Percentiles rank a stretch among this genome's conserved stretches.
Evolutionary conservation across 164 flowering plant genomes (phyloP).

Genomic region (Warburgia ugandensis): DNA sequence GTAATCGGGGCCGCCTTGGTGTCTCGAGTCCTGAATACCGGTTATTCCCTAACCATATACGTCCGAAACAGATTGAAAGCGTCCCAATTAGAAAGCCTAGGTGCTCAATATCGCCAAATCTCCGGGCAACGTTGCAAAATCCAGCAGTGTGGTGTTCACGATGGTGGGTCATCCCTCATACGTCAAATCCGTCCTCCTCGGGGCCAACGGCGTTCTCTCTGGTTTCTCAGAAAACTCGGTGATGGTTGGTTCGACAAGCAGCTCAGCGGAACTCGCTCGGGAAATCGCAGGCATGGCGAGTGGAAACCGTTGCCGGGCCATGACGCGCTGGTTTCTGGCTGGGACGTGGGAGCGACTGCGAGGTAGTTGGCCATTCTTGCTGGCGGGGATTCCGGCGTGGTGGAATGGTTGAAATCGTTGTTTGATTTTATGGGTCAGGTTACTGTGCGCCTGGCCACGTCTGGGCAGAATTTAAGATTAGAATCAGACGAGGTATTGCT

Average conservation of each 20-base stretch:
- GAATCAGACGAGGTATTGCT: slow-evolving; percentile 72
- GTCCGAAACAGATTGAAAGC: slow-evolving; percentile 56
- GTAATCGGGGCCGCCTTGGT: slow-evolving; percentile 87
- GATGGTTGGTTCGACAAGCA: slow-evolving; percentile 65
- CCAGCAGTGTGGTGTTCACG: slow-evolving; percentile 63
- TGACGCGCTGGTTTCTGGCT: slow-evolving; percentile 79
- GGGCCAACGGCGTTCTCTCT: slow-evolving; percentile 35
- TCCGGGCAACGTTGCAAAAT: slow-evolving; percentile 31
- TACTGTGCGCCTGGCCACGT: slow-evolving; percentile 50
- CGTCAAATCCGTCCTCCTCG: slow-evolving; percentile 41
- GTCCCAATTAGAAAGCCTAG: not conserved
- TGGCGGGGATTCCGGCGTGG: slow-evolving; percentile 48
- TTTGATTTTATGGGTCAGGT: slow-evolving; percentile 44
- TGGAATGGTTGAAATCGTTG: slow-evolving; percentile 48
- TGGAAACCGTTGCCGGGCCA: slow-evolving; percentile 38
- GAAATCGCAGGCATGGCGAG: slow-evolving; percentile 38
- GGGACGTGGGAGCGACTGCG: slow-evolving; percentile 59
- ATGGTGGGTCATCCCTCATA: slow-evolving; percentile 77
- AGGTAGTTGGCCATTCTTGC: slow-evolving; percentile 63
- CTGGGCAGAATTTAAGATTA: slow-evolving; percentile 67
- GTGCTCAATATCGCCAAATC: slow-evolving; percentile 46
- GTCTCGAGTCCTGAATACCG: slow-evolving; percentile 54
- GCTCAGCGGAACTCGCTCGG: slow-evolving; percentile 45
- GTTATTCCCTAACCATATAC: slow-evolving; percentile 56
- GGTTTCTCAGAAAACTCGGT: too few species aligned